These are phyloP conservation scores for Lasiodiplodia theobromae DNA, from an alignment of 2,329 filamentous ascomycete genomes.

Conservation along the genomic window DNA sequence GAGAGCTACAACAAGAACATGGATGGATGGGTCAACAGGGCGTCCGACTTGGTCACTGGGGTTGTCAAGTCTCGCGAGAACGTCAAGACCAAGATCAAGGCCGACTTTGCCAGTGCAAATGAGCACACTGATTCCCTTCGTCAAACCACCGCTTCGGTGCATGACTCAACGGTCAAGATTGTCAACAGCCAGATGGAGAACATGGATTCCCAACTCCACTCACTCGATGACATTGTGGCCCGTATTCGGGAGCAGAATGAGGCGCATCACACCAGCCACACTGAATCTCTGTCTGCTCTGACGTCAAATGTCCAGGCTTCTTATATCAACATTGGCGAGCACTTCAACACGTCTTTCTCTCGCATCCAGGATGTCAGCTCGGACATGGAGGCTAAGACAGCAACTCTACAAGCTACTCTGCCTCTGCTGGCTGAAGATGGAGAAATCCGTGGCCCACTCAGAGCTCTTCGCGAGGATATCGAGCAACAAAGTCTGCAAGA, in stretches of 20 bases:
- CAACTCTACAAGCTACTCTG: constrained; percentile 66
- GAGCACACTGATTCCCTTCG: constrained; percentile 85
- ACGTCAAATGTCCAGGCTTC: constrained; percentile 74
- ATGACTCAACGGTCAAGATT: constrained; percentile 87
- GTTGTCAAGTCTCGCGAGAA: constrained; percentile 76
- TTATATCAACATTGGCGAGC: constrained; percentile 72
- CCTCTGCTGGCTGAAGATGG: constrained; percentile 63
- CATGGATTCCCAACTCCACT: constrained; percentile 86
- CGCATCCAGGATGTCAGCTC: constrained; percentile 73
- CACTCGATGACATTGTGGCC: constrained; percentile 88
- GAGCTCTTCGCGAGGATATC: constrained; percentile 74
- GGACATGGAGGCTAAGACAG: constrained; percentile 69
- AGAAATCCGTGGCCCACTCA: constrained; percentile 72
- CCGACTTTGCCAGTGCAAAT: constrained; percentile 85
- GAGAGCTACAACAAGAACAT: constrained; percentile 73
- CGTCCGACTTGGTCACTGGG: constrained; percentile 72
- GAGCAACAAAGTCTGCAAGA: constrained; percentile 71
- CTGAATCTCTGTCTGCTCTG: constrained; percentile 69
- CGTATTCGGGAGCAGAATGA: constrained; percentile 83
- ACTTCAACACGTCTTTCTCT: constrained; percentile 73
- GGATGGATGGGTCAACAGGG: constrained; percentile 74
- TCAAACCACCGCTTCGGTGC: constrained; percentile 82
- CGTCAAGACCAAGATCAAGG: constrained; percentile 81
- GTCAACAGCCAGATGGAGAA: constrained; percentile 89
- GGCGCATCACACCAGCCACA: constrained; percentile 74